phyloP scores from a whole-genome alignment of 2,329 filamentous ascomycete species.

The Xylaria sp. region DNA sequence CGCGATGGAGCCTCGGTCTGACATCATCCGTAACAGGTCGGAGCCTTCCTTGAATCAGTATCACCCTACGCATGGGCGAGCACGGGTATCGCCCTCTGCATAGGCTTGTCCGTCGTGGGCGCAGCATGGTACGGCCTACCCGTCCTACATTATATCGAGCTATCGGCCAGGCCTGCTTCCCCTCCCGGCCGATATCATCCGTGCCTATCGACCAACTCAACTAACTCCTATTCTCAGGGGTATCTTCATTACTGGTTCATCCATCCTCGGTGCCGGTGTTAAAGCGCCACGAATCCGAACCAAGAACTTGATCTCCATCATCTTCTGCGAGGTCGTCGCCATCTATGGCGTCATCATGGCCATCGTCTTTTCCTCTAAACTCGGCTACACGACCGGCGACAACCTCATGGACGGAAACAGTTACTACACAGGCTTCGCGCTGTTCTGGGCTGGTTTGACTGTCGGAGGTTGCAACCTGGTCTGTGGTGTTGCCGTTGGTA shows the following conservation, averaged over 20 bases:
- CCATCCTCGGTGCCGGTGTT: constrained; percentile 94
- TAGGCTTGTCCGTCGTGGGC: constrained; percentile 91
- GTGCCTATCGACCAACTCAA: neutral
- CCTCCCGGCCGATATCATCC: neutral
- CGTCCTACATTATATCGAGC: neutral
- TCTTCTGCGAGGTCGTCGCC: constrained; percentile 99
- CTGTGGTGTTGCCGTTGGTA: constrained; percentile 93
- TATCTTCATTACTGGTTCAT: constrained; percentile 97
- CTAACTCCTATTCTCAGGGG: constrained; percentile 56
- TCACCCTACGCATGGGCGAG: constrained; percentile 93
- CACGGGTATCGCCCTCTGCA: constrained; percentile 87
- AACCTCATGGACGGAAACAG: constrained; percentile 68
- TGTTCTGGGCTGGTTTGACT: constrained; percentile 94
- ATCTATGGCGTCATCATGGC: constrained; percentile 99
- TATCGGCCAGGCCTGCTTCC: neutral
- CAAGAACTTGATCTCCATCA: constrained; percentile 99
- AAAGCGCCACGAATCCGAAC: constrained; percentile 95
- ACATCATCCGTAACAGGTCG: constrained; percentile 58
- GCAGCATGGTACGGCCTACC: constrained; percentile 74
- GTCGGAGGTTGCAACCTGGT: constrained; percentile 95
- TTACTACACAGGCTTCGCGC: constrained; percentile 89
- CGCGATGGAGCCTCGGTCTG: constrained; percentile 19
- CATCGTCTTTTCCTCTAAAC: constrained; percentile 92
- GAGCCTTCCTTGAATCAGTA: constrained; percentile 87
- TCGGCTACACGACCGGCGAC: constrained; percentile 60